Percentiles rank a stretch among this genome's conserved stretches.
These are phyloP conservation scores for Colletotrichum sp. DNA, from an alignment of 2,329 filamentous ascomycete species.

Conservation along the genomic window DNA sequence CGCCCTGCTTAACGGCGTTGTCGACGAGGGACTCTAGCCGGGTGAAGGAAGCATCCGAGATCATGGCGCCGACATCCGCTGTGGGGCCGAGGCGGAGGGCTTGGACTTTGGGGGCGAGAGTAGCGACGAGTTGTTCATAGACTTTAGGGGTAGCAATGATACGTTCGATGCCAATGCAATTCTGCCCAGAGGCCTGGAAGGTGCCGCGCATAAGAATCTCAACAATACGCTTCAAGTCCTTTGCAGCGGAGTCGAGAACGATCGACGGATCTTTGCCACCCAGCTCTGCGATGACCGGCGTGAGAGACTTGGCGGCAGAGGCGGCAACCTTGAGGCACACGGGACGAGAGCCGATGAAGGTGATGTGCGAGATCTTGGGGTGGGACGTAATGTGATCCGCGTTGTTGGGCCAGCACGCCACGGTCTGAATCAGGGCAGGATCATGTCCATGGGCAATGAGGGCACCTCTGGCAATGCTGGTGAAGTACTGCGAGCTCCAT, in stretches of 20 bases:
- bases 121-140: conserved; percentile 74
- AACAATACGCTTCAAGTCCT: conserved; percentile 73
- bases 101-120: conserved; percentile 76
- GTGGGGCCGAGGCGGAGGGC: conserved; percentile 77
- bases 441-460: conserved; percentile 84
- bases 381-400: conserved; percentile 87
- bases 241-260: conserved; percentile 77
- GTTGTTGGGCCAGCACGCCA: conserved; percentile 86
- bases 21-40: conserved; percentile 78
- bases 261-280: conserved; percentile 95
- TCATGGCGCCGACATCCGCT: conserved; percentile 87
- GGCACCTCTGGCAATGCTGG: conserved; percentile 78
- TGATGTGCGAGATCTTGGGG: conserved; percentile 83
- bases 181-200: conserved; percentile 95
- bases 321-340: conserved; percentile 89
- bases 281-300: conserved; percentile 86
- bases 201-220: conserved; percentile 89
- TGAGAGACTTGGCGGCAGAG: conserved; percentile 85
- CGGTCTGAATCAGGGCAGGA: conserved; percentile 79
- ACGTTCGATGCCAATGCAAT: conserved; percentile 96
- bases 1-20: conserved; percentile 80
- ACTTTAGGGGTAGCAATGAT: conserved; percentile 81
- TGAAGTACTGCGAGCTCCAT: conserved; percentile 88
- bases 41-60: conserved; percentile 78
- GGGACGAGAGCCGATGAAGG: conserved; percentile 90